Evolutionary conservation across 2,329 filamentous ascomycete genomes (phyloP).

Genomic region (Septoria linicola): DNA sequence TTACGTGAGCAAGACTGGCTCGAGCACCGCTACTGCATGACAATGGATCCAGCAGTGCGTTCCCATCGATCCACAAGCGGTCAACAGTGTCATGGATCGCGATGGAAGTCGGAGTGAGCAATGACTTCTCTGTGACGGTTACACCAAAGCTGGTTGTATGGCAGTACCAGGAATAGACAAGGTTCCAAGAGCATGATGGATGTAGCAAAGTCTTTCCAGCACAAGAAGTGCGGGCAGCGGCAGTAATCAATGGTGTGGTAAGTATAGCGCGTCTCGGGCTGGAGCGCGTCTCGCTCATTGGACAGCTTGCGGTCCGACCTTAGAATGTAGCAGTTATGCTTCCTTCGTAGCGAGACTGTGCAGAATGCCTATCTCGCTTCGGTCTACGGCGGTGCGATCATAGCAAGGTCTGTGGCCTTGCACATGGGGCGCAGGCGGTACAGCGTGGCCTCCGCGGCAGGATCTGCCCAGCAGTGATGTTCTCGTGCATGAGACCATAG

Average conservation of each 20-base stretch:
- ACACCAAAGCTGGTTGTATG: neutral
- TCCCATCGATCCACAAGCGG: neutral
- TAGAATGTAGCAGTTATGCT: neutral
- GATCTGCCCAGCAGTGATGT: neutral
- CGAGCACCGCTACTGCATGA: no score
- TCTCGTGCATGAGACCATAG: neutral
- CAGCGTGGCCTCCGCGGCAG: neutral
- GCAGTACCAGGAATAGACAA: conserved; percentile 8
- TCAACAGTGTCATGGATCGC: conserved; percentile 1
- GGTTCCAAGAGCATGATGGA: neutral
- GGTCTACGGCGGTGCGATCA: neutral
- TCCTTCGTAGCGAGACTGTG: neutral
- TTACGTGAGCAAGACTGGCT: no score
- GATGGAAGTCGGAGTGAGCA: neutral
- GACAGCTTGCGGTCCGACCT: neutral
- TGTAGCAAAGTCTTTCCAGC: neutral
- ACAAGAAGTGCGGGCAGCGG: neutral
- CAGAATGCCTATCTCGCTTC: neutral
- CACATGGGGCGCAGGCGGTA: neutral
- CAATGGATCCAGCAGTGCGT: neutral
- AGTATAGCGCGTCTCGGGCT: no score
- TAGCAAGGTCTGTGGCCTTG: no score
- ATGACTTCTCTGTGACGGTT: neutral
- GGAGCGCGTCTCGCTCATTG: neutral
- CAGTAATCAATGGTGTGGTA: no score